Evolutionary conservation across 2,329 filamentous ascomycete species (phyloP), one percentile per base, ranked within the genome.

Genomic region (Achaetomium macrosporum): DNA sequence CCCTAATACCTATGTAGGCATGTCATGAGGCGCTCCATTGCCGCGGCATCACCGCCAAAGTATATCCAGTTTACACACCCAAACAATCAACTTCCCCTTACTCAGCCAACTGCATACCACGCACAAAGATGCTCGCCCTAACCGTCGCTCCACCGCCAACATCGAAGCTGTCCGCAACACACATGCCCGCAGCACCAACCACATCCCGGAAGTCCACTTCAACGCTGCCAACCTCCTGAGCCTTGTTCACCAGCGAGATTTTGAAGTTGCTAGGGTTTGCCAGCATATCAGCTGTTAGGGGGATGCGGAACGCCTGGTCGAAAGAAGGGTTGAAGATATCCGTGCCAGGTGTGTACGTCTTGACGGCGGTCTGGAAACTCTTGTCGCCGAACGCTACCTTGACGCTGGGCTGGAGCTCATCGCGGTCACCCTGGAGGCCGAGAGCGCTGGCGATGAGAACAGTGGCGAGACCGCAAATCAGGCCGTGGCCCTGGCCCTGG

Each of bases 291-390:
- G 63, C 65, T 15, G 63, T 62, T 7, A 76, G 50, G 0, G 73
- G 71, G 42, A 76, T 67, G 8, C 63, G 64, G 63, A 76, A 76
- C 0, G 69, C 68, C 58, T 71, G 68, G 53, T 76, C 73, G 49
- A 75, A 77, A 2, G 68, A 64, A 2, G 74, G 74, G 59, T 76
- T 77, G 64, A 72, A 73, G 56, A 76, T 74, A 46, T 76, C 74
- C 2, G 62, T 68, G 2, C 74, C 74, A 0, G 73, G 72, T 2
- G 64, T 66, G 59, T 76, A 74, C 0, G 66, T 62, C 64, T 73
- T 72, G 50, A 67, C 63, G 1, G 66, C 69, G 0, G 74, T 76
- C 47, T 61, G 63, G 66, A 73, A 76, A 19, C 66, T 64, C 56
- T 69, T 68, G 9, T 51, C 64, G 15, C 71, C 71, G 70, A 70